Evolutionary conservation across 2,329 filamentous ascomycete genomes (phyloP), one percentile per base, ranked within the genome.

Genomic region (Penicillium sp.): DNA sequence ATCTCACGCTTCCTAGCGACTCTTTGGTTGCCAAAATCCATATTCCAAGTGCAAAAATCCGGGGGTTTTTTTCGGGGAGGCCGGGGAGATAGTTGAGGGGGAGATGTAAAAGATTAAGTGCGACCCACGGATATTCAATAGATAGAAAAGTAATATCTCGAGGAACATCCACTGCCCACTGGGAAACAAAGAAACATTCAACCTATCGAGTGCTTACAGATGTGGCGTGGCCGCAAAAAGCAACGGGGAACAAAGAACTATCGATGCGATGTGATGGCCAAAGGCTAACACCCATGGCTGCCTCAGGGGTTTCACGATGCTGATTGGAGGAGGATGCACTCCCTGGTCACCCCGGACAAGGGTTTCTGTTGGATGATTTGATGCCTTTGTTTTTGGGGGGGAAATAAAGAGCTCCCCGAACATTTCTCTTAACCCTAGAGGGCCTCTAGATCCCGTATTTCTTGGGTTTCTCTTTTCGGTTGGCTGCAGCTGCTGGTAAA

Each of bases 1-100:
- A 59, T 61, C 26, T 66, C 63, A 19, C 63, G 62, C 57, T 60
- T 66, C 51, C 53, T 63, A 46, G 43, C 7, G 31, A 59, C 38
- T 49, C 48, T 61, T 17, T 53, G 41, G 17, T 61, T 52, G 44
- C 43, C 36, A 37, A 57, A 55, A 7, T 62, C 61, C 63, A 66
- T 66, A 11, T 17, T 42, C 28, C 36, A 12, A 43, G 37, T 31
- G 25, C 6, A 44, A 48, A 42, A 48, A 49, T 43, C 40, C 25
- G 43, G 42, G 42, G 30, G n/a, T 11, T 35, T 5, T 43, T 38
- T 42, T 60, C 62, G 61, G 62, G 63, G 63, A 65, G 56, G 42
- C 30, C 37, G 45, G 53, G 55, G 50, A 54, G 50, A 44, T 50
- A 42, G 38, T 50, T 16, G 28, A 25, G 30, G 28, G 50, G 38